Evolutionary conservation across 2,329 filamentous ascomycete genomes (phyloP).

Genomic region (Beauveria sp.): DNA sequence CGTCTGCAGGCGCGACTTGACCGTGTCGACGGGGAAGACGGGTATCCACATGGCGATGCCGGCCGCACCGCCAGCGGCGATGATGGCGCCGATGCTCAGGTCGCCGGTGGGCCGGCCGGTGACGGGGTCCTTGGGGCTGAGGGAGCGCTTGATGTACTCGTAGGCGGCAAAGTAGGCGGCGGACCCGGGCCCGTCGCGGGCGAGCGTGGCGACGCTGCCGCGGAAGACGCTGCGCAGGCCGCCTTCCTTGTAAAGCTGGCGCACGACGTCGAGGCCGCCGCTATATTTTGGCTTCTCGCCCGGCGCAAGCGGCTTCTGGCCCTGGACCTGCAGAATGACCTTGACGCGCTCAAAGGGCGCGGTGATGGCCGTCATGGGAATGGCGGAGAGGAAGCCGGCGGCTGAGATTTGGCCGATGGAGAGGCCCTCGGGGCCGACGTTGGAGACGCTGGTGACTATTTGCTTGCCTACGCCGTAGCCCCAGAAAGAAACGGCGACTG

Average conservation of each 20-base stretch:
- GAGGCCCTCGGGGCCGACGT: slow-evolving; percentile 61
- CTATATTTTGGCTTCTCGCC: slow-evolving; percentile 90
- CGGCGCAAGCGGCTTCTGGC: slow-evolving; percentile 78
- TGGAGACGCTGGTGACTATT: slow-evolving; percentile 64
- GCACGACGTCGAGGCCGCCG: slow-evolving; percentile 82
- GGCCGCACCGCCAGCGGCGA: slow-evolving; percentile 79
- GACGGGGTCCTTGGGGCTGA: slow-evolving; percentile 74
- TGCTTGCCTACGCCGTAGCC: slow-evolving; percentile 94
- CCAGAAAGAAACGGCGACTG: slow-evolving; percentile 67
- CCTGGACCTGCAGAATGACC: slow-evolving; percentile 95
- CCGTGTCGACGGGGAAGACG: slow-evolving; percentile 93
- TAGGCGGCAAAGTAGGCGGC: slow-evolving; percentile 97
- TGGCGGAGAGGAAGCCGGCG: slow-evolving; percentile 94
- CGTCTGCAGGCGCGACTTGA: slow-evolving; percentile 91
- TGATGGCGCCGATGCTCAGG: slow-evolving; percentile 74
- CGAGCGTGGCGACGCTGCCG: slow-evolving; percentile 82
- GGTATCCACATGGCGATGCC: slow-evolving; percentile 99
- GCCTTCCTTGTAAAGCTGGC: slow-evolving; percentile 86
- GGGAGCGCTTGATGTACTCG: slow-evolving; percentile 81
- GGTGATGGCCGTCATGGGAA: slow-evolving; percentile 97
- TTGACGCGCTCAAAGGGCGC: slow-evolving; percentile 98
- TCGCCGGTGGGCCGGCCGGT: slow-evolving; percentile 67
- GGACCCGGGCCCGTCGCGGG: slow-evolving; percentile 84
- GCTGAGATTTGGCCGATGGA: slow-evolving; percentile 81
- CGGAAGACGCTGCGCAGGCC: slow-evolving; percentile 89